Evolutionary conservation across 495 filamentous ascomycete genomes (phyloP), one percentile per base, ranked within the genome.

Genomic region (Penicillium robsamsonii): DNA sequence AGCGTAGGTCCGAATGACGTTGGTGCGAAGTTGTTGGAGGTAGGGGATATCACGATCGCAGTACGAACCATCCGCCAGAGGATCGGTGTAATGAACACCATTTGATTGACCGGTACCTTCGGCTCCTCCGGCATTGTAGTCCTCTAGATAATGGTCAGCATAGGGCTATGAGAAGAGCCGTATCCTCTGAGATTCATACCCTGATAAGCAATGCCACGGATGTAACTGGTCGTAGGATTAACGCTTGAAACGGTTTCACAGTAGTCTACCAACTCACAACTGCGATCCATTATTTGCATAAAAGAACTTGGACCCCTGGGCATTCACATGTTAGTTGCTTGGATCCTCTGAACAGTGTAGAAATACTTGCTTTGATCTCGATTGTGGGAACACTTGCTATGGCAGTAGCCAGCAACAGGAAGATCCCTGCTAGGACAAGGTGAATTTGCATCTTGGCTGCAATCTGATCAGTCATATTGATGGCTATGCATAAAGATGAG

Each of bases 1-100:
- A 56, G 91, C 91, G 71, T 97, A 97, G 8, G 91, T 89, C 67
- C 93, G 93, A 65, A 97, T 91, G 33, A 84, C 82, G 75, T 97
- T 97, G 62, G 91, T 90, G 31, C 79, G 76, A 27, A 96, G 79
- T 61, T 88, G 78, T 64, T 81, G 57, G 20, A 97, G 82, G 53
- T 86, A 78, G 9, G 90, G 89, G 25, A 97, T 75, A 67, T 97
- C 93, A 53, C 91, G 87, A 56, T 78, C 74, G 77, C 92, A 96
- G 51, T 71, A 68, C 18, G 74, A 68, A 22, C 64, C 68, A 70
- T 95, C 81, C 53, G 89, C 81, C 25, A 97, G 80, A 46, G 93
- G 91, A 58, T 87, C 84, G 30, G 63, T 75, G 71, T 80, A 86
- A 54, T 50, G 70, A 60, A 77, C 79, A 18, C 53, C 41, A 50